Evolutionary conservation across 2,329 filamentous ascomycete genomes (phyloP).

Genomic region (Keithomyces neogunnii): DNA sequence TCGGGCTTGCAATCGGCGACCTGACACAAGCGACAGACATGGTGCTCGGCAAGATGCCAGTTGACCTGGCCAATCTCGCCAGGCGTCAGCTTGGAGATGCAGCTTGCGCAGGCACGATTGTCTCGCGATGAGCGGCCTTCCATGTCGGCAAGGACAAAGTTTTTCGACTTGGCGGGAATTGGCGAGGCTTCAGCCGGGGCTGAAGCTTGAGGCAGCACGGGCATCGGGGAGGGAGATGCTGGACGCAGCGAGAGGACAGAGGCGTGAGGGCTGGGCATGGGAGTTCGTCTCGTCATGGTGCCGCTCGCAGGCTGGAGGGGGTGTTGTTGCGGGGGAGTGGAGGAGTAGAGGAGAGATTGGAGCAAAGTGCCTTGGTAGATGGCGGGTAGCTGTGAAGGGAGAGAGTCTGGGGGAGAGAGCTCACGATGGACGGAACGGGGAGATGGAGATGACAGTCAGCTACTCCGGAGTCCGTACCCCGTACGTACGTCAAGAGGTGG

Average conservation of each 20-base stretch:
- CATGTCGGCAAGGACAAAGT: conserved; percentile 41
- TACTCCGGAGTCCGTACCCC: too few relatives aligned
- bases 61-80: conserved; percentile 22
- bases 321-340: neutral
- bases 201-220: conserved; percentile 10
- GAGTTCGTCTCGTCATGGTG: conserved; percentile 37
- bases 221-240: conserved; percentile 20
- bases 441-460: too few relatives aligned
- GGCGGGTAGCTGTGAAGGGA: neutral
- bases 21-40: conserved; percentile 28
- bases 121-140: conserved; percentile 24
- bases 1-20: conserved; percentile 40
- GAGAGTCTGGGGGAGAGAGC: neutral
- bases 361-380: neutral
- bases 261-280: conserved; percentile 33
- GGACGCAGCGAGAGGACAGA: conserved; percentile 38
- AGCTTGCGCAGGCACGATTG: conserved; percentile 28
- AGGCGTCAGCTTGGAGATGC: conserved; percentile 25
- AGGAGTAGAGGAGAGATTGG: neutral
- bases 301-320: conserved; percentile 5
- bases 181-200: conserved; percentile 4
- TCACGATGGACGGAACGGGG: too few relatives aligned
- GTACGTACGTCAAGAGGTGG: too few relatives aligned
- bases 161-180: conserved; percentile 17
- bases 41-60: conserved; percentile 17